Base-by-base conservation (phyloP, 257 asterid species). In the Ilex asprella region DNA sequence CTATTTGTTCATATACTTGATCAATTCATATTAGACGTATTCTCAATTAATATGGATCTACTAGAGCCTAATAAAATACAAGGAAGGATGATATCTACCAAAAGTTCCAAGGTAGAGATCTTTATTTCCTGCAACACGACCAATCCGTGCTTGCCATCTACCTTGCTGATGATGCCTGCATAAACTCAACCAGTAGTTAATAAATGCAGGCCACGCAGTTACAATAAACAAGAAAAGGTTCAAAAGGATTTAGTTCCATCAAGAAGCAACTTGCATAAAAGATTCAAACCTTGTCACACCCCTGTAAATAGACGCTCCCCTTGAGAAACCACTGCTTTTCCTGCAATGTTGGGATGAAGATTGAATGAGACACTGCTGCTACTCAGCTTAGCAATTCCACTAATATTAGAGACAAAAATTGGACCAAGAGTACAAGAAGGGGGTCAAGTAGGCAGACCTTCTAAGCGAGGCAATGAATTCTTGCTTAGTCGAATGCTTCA, bases 151-250 rank as follows among this genome's bases (percentile, higher is more conserved):
- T 66, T 93, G 99, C 99, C 99, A 93, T 0, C 99, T 82, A 13
- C 97, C 99, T 81, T 93, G 99, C 51, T 93, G 99, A 67, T 90
- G 99, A 80, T 93, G 97, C 87, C 99, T 93, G 83, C 72, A 67
- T 11, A 55, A 55, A 30, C 46, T 55, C 13, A 53, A 60, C 39
- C 7, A 52, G 30, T 14, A 50, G 30, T 53, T 53, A 53, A 16
- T 53, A 10, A 53, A 53, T 14, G n/a, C 14, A 41, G 47, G 10
- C 7, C 12, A 41, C 12, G 7, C 8, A 6, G 3, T 0, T 6
- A 15, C 11, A n/a, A 3, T 21, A 3, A 16, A 15, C 41, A 53
- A 53, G 11, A 2, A n/a, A 2, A 5, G 57, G 5, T 15, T 7
- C 10, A 53, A 14, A 53, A 14, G 15, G 4, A 4, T 3, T 10